Evolutionary conservation across 352 stramenopile genomes (phyloP).

Genomic region (Halophytophthora batemanensis): DNA sequence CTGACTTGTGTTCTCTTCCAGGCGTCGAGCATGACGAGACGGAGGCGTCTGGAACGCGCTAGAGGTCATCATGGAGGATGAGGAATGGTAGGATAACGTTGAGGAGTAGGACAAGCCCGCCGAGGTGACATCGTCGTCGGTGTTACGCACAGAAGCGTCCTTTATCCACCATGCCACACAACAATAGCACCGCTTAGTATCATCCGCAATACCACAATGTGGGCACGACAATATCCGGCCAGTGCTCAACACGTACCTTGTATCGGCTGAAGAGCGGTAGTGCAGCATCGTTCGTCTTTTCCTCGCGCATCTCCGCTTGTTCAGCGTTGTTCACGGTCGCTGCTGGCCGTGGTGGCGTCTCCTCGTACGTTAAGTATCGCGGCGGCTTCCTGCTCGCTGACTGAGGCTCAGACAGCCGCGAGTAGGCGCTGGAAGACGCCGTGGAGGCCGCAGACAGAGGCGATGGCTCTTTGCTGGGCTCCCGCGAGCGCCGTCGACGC

Average conservation of each 20-base stretch:
- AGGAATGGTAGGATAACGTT: constrained; percentile 1
- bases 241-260: too few relatives aligned
- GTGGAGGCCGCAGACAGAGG: neutral
- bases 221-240: too few relatives aligned
- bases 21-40: constrained; percentile 1
- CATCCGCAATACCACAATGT: too few relatives aligned
- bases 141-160: constrained; percentile 11
- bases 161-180: too few relatives aligned
- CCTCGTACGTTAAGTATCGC: constrained; percentile 1
- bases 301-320: neutral
- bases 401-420: too few relatives aligned
- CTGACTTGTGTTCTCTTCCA: too few relatives aligned
- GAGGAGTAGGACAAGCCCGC: constrained; percentile 5
- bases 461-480: neutral
- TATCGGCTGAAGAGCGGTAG: constrained; percentile 23
- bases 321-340: neutral
- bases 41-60: constrained; percentile 12
- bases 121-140: neutral
- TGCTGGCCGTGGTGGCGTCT: neutral
- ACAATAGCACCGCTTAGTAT: too few relatives aligned
- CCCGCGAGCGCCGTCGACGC: neutral
- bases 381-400: too few relatives aligned
- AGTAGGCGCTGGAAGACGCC: neutral
- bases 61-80: constrained; percentile 1
- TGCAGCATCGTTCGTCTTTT: constrained; percentile 7